Evolutionary conservation across 208 protist species (phyloP).

Genomic region (Tritrichomonas musculus): DNA sequence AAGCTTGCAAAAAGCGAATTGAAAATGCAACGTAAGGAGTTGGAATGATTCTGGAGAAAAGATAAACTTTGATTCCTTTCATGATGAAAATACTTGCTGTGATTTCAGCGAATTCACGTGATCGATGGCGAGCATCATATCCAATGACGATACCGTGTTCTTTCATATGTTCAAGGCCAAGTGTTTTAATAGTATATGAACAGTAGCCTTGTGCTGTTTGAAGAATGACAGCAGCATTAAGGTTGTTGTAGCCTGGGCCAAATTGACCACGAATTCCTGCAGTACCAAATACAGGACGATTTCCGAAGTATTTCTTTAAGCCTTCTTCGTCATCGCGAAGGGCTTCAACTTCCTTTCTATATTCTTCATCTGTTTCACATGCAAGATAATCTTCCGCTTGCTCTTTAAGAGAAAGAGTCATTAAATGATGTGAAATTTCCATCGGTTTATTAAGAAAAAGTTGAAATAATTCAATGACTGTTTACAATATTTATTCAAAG

Average conservation of each 20-base stretch:
- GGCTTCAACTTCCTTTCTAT: not conserved
- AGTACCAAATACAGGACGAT: conserved; percentile 9
- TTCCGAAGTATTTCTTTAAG: conserved; percentile 18
- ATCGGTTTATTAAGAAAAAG: not conserved
- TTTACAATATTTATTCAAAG: too few relatives aligned
- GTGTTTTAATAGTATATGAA: not conserved
- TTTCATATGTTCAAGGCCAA: not conserved
- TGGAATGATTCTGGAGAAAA: conserved; percentile 29
- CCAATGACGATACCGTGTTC: conserved; percentile 5
- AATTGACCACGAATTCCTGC: not conserved
- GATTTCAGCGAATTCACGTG: conserved; percentile 9
- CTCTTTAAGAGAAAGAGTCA: not conserved
- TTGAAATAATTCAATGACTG: not conserved
- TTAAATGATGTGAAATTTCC: not conserved
- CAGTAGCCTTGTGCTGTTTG: conserved; percentile 32
- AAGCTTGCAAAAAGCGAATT: not conserved
- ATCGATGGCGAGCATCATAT: not conserved
- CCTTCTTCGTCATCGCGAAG: conserved; percentile 3
- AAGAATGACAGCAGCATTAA: not conserved
- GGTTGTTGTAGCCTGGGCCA: not conserved
- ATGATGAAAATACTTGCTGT: not conserved
- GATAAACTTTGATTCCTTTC: conserved; percentile 27
- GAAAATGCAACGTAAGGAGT: conserved; percentile 20
- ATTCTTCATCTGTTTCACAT: not conserved
- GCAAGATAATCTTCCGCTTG: not conserved